These are phyloP conservation scores for Sisymbrium irio DNA, from an alignment of 345 rosid genomes.

Conservation along the genomic window DNA sequence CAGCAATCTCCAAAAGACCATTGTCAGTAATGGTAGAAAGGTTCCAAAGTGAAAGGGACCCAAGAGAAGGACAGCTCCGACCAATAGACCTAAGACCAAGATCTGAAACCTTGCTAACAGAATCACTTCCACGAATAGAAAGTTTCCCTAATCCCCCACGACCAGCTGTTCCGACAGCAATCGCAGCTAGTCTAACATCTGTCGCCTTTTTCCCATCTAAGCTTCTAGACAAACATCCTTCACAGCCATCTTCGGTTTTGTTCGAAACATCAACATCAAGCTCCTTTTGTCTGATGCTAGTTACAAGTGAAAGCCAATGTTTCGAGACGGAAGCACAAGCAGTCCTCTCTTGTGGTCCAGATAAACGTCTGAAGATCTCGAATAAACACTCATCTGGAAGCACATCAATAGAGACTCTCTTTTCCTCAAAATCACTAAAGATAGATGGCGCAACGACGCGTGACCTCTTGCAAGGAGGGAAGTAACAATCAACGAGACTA, in stretches of 20 bases:
- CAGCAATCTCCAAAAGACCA: constrained; percentile 71
- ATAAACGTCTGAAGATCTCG: constrained; percentile 75
- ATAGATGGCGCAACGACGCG: constrained; percentile 61
- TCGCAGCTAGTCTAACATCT: constrained; percentile 79
- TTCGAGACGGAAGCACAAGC: constrained; percentile 80
- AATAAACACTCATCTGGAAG: constrained; percentile 94
- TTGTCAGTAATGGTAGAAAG: constrained; percentile 61
- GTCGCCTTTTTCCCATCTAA: constrained; percentile 92
- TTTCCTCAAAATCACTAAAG: constrained; percentile 53
- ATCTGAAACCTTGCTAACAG: constrained; percentile 53
- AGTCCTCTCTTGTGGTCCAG: constrained; percentile 74
- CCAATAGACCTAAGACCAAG: constrained; percentile 72
- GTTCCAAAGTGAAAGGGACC: constrained; percentile 71
- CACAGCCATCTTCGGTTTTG: constrained; percentile 36
- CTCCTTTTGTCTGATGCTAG: constrained; percentile 63
- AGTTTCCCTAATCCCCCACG: constrained; percentile 90
- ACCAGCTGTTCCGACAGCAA: constrained; percentile 79
- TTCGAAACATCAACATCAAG: constrained; percentile 30
- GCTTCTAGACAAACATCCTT: constrained; percentile 70
- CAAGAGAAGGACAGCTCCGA: constrained; percentile 72
- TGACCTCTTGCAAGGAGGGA: constrained; percentile 72
- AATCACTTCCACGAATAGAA: constrained; percentile 50
- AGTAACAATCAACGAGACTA: constrained; percentile 63
- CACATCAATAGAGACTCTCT: constrained; percentile 59
- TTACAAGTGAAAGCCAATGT: constrained; percentile 79